A percentile compares a stretch with the other conserved stretches of the same genome.
Conservation (phyloP, 805 yeast species). For the Wickerhamomyces chaumierensis region DNA sequence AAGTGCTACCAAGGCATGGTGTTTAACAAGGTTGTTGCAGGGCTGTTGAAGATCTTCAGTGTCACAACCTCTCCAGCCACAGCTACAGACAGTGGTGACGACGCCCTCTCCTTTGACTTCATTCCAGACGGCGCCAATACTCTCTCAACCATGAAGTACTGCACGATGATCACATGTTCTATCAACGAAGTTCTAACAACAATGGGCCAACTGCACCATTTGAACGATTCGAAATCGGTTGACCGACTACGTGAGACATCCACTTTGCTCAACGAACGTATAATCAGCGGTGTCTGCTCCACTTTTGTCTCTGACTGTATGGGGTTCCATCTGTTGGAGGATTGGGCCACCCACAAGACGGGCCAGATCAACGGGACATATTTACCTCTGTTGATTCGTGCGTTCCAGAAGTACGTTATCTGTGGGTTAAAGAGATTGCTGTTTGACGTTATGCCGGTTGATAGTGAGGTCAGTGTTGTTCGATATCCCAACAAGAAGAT, state of each 20-base stretch:
- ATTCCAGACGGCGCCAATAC: slow-evolving; percentile 58
- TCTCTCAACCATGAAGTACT: slow-evolving; percentile 42
- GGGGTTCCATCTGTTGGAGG: slow-evolving; percentile 26
- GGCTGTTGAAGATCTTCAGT: slow-evolving; percentile 21
- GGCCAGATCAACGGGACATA: too few species aligned
- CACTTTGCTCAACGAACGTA: slow-evolving; percentile 28
- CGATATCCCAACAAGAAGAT: slow-evolving; percentile 24
- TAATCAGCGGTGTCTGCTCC: slow-evolving; percentile 35
- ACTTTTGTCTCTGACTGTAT: slow-evolving; percentile 41
- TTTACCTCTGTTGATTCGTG: slow-evolving; percentile 24
- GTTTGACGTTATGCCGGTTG: slow-evolving; percentile 21
- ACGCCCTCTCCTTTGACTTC: slow-evolving; percentile 37
- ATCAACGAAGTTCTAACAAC: slow-evolving; percentile 31
- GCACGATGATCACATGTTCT: slow-evolving; percentile 33
- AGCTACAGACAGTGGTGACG: slow-evolving; percentile 15
- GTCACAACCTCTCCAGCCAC: background rate
- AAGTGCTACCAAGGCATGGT: slow-evolving; percentile 9
- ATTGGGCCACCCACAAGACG: slow-evolving; percentile 33
- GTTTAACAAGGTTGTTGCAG: slow-evolving; percentile 22
- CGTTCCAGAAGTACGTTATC: slow-evolving; percentile 23
- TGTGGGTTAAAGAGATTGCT: slow-evolving; percentile 22
- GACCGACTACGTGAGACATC: slow-evolving; percentile 26
- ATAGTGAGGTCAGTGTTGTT: slow-evolving; percentile 23
- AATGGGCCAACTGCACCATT: slow-evolving; percentile 26
- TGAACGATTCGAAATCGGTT: slow-evolving; percentile 27